Conservation (phyloP, 139 green algal species). For the Protoeuglena noctilucae region DNA sequence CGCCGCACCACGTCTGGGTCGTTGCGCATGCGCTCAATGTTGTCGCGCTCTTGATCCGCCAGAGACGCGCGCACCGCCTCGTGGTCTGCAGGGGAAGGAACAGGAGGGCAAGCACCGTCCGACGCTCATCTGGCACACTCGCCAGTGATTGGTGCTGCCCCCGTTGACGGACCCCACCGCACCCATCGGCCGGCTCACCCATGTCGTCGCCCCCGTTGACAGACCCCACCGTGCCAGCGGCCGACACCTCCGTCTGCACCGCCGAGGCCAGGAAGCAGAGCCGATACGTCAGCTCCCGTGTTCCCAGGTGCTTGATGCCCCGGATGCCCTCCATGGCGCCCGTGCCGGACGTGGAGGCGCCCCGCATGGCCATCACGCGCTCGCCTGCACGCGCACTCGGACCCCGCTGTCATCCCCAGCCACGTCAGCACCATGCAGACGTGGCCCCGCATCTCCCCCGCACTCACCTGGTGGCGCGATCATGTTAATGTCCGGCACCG, state of each 20-base stretch:
- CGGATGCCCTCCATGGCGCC: slow-evolving; percentile 39
- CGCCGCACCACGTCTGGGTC: slow-evolving; percentile 40
- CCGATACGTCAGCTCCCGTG: slow-evolving; percentile 80
- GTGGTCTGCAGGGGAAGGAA: slow-evolving; percentile 15
- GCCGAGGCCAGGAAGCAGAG: slow-evolving; percentile 73
- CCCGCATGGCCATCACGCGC: slow-evolving; percentile 15
- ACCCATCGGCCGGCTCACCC: too few relatives aligned
- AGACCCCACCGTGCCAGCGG: background rate
- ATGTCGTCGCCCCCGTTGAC: background rate
- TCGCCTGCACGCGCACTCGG: too few relatives aligned
- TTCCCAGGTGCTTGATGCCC: slow-evolving; percentile 55
- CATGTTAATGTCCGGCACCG: slow-evolving; percentile 77
- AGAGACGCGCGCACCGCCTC: slow-evolving; percentile 46
- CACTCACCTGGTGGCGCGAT: slow-evolving; percentile 36
- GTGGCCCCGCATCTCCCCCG: slow-evolving; percentile 1
- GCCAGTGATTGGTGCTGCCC: slow-evolving; percentile 9
- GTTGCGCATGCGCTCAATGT: slow-evolving; percentile 31
- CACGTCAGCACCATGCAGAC: too few relatives aligned
- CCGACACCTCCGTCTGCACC: slow-evolving; percentile 8
- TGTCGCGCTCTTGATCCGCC: slow-evolving; percentile 21
- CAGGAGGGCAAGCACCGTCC: background rate
- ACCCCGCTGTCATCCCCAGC: too few relatives aligned
- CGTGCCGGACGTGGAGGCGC: background rate
- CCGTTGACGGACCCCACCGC: too few relatives aligned
- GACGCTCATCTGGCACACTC: slow-evolving; percentile 7